These are phyloP conservation scores for Colletotrichum tanaceti DNA, from an alignment of 2,329 filamentous ascomycete genomes.

Conservation along the genomic window DNA sequence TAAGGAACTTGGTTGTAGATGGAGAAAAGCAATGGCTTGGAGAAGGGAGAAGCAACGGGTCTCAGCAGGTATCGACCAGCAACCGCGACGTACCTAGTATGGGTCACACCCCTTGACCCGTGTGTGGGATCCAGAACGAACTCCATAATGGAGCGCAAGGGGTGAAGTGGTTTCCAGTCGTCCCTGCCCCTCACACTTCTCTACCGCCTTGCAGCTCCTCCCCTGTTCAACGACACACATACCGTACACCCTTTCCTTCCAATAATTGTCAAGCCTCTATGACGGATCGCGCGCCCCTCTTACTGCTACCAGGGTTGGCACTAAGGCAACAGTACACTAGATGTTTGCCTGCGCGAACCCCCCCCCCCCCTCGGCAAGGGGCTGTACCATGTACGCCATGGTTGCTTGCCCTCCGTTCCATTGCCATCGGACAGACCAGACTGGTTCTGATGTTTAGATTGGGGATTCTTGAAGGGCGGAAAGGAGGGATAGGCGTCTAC, in stretches of 20 bases:
- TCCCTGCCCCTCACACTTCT: too few species aligned
- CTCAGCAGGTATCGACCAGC: not conserved
- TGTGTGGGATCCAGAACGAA: not conserved
- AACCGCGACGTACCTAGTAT: not conserved
- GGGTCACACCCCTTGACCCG: not conserved
- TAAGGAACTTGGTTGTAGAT: constrained; percentile 11
- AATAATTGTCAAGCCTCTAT: constrained; percentile 15
- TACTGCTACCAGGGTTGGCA: not conserved
- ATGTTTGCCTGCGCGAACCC: constrained; percentile 2
- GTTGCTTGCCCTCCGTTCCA: constrained; percentile 25
- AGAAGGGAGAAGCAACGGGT: constrained; percentile 2
- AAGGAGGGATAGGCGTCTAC: not conserved
- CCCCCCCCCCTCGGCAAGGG: not conserved
- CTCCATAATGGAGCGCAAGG: constrained; percentile 14
- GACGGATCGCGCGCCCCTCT: constrained; percentile 11
- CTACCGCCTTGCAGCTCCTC: too few species aligned
- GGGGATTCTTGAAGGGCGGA: not conserved
- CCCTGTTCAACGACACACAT: not conserved
- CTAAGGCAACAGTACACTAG: constrained; percentile 15
- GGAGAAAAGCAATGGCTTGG: not conserved
- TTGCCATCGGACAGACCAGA: constrained; percentile 21
- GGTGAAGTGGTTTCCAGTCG: constrained; percentile 24
- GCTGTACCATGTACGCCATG: constrained; percentile 20
- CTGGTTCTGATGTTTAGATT: constrained; percentile 4
- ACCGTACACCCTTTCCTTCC: constrained; percentile 2